phyloP scores from a whole-genome alignment of 176 grass and related monocot genomes.

The Lolium rigidum region DNA sequence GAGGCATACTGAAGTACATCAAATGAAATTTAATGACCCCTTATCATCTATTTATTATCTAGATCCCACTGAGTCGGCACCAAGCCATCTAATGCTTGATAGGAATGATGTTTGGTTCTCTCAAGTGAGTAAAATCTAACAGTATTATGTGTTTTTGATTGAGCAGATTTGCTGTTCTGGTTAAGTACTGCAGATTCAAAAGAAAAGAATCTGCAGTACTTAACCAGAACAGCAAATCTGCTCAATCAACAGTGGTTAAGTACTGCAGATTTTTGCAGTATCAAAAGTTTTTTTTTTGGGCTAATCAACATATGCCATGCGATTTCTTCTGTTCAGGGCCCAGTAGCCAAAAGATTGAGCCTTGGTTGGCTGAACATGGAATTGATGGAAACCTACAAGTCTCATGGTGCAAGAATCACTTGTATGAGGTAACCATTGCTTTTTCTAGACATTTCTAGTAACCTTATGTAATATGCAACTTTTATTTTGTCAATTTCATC shows the following conservation, averaged over 20 bases:
- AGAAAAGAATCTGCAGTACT: no score
- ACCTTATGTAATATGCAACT: neutral
- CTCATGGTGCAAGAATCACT: slow-evolving; percentile 85
- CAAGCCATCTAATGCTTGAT: slow-evolving; percentile 69
- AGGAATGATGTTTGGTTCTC: slow-evolving; percentile 55
- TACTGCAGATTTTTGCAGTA: neutral
- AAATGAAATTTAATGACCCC: slow-evolving; percentile 87
- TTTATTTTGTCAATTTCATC: slow-evolving; percentile 37
- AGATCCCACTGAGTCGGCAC: neutral
- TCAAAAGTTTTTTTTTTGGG: slow-evolving; percentile 31
- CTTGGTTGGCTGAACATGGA: slow-evolving; percentile 30
- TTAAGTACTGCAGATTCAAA: slow-evolving; percentile 15
- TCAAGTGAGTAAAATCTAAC: slow-evolving; percentile 51
- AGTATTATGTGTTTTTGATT: neutral
- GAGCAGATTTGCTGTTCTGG: slow-evolving; percentile 16
- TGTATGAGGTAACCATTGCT: slow-evolving; percentile 61
- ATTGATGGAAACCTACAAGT: slow-evolving; percentile 48
- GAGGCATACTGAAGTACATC: slow-evolving; percentile 60
- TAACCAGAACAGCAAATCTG: neutral
- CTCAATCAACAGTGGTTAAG: neutral
- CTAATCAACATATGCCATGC: slow-evolving; percentile 24
- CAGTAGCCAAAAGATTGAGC: slow-evolving; percentile 46
- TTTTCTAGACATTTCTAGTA: neutral
- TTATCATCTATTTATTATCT: slow-evolving; percentile 26
- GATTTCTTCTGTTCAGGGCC: slow-evolving; percentile 66